A percentile compares a stretch with the other conserved stretches of the same genome.
phyloP scores from a whole-genome alignment of 352 stramenopile genomes.

The Globisporangium abappressorium region DNA sequence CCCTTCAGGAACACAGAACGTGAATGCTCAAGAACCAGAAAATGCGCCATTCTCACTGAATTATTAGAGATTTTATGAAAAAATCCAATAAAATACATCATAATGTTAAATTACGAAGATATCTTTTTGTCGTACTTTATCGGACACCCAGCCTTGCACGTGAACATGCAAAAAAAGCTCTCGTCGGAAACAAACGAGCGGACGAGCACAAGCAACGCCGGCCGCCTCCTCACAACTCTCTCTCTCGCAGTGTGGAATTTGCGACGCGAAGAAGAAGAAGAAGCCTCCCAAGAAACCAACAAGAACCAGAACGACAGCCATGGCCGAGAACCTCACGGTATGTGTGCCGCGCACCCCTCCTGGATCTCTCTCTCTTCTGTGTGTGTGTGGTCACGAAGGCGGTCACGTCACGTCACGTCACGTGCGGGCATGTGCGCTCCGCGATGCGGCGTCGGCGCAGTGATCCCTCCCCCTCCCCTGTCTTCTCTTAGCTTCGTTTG shows the following conservation, averaged over 20 bases:
- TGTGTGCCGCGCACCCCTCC: neutral
- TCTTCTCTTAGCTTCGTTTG: neutral
- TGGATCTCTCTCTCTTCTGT: neutral
- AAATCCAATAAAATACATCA: no score
- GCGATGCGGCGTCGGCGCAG: neutral
- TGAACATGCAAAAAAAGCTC: neutral
- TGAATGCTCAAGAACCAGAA: neutral
- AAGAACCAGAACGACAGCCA: neutral
- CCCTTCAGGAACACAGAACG: neutral
- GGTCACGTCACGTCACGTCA: neutral
- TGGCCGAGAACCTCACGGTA: constrained; percentile 3
- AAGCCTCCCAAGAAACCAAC: neutral
- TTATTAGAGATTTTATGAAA: no score
- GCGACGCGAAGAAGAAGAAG: constrained; percentile 2
- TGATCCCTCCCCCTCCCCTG: neutral
- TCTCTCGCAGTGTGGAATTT: constrained; percentile 10
- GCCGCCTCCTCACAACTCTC: neutral
- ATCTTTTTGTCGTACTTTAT: neutral
- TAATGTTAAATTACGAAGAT: neutral
- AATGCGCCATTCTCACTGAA: neutral
- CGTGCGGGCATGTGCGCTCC: neutral
- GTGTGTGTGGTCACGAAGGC: neutral
- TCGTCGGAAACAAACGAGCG: constrained; percentile 3
- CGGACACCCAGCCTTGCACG: neutral
- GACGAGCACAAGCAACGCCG: neutral